phyloP scores from a whole-genome alignment of 345 rosid species.

The Mangifera indica region DNA sequence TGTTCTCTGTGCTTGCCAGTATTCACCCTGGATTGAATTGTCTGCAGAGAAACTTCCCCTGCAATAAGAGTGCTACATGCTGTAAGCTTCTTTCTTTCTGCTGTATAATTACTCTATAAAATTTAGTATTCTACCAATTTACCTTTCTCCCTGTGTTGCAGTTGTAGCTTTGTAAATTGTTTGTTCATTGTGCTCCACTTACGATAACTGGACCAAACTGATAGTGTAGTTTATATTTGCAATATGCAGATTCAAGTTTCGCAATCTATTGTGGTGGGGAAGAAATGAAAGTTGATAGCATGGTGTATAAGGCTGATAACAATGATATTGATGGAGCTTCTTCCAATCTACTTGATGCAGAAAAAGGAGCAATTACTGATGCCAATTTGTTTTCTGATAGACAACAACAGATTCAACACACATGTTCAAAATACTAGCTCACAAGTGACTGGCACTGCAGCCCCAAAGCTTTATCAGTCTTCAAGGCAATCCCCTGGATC shows the following conservation, averaged over 20 bases:
- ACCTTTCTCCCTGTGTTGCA: neutral
- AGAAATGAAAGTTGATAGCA: slow-evolving; percentile 25
- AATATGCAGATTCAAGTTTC: slow-evolving; percentile 32
- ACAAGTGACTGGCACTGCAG: slow-evolving; percentile 35
- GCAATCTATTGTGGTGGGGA: slow-evolving; percentile 37
- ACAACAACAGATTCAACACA: slow-evolving; percentile 19
- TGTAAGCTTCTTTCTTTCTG: slow-evolving; percentile 6
- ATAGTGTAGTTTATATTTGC: neutral
- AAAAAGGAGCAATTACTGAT: no score
- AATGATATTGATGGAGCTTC: slow-evolving; percentile 36
- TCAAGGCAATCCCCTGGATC: slow-evolving; percentile 38
- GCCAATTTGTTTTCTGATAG: slow-evolving; percentile 46
- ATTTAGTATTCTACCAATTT: neutral
- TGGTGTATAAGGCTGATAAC: slow-evolving; percentile 45
- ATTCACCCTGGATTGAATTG: slow-evolving; percentile 36
- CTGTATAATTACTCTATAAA: neutral
- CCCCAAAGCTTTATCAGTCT: slow-evolving; percentile 40
- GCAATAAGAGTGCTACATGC: slow-evolving; percentile 27
- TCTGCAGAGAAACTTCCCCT: slow-evolving; percentile 36
- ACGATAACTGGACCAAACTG: no score
- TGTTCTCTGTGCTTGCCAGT: slow-evolving; percentile 21
- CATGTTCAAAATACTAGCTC: slow-evolving; percentile 21
- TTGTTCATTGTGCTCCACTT: neutral
- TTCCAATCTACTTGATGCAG: no score
- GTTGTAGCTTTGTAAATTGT: neutral